These are phyloP conservation scores for Penicillium sp. DNA, from an alignment of 2,329 filamentous ascomycete genomes.

Conservation along the genomic window DNA sequence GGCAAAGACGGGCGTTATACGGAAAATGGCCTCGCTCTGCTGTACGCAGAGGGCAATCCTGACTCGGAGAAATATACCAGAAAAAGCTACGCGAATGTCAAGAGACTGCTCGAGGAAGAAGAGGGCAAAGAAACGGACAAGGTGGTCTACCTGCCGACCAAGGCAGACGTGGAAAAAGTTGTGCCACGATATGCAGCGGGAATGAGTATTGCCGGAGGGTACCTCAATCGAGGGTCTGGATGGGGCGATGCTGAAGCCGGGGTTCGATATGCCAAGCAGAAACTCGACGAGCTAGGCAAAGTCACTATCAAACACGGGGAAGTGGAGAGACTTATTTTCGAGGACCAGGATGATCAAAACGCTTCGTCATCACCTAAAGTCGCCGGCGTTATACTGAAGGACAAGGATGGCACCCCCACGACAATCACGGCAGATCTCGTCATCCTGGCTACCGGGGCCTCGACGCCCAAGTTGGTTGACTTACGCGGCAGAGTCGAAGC, in stretches of 20 bases:
- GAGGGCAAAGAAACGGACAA: constrained; percentile 16
- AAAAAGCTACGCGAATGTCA: constrained; percentile 41
- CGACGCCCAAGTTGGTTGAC: constrained; percentile 75
- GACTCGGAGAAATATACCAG: constrained; percentile 33
- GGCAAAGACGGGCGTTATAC: constrained; percentile 42
- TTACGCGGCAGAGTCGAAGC: constrained; percentile 71
- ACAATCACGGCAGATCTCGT: constrained; percentile 64
- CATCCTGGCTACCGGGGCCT: constrained; percentile 80
- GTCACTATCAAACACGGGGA: constrained; percentile 34
- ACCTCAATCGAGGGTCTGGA: constrained; percentile 45
- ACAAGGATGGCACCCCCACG: constrained; percentile 12
- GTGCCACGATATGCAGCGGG: constrained; percentile 33
- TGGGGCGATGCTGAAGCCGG: constrained; percentile 43
- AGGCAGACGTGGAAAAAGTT: constrained; percentile 30
- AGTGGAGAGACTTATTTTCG: constrained; percentile 33
- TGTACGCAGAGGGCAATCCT: constrained; percentile 30
- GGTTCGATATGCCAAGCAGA: constrained; percentile 36
- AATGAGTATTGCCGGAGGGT: constrained; percentile 37
- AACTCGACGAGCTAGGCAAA: constrained; percentile 33
- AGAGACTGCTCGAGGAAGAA: constrained; percentile 26
- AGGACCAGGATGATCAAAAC: constrained; percentile 2
- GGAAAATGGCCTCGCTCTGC: constrained; percentile 41
- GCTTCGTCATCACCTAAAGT: constrained; percentile 16
- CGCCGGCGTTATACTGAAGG: constrained; percentile 48
- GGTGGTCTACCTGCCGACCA: constrained; percentile 30